phyloP scores from a whole-genome alignment of 352 stramenopile genomes.

The Phytophthora podocarpi region DNA sequence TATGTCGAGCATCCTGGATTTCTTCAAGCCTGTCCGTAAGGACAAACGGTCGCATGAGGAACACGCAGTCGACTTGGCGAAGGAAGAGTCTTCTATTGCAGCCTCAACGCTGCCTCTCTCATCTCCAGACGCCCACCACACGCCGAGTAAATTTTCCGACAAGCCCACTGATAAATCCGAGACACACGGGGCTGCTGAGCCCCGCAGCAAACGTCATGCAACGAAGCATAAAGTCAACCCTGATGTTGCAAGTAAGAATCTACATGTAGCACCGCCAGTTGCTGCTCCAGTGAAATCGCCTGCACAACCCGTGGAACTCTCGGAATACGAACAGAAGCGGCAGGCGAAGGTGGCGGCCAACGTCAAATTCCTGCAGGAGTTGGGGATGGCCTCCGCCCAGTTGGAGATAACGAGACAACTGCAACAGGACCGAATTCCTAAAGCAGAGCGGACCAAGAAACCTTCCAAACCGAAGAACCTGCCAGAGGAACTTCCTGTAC shows the following conservation, averaged over 20 bases:
- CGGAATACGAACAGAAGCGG: slow-evolving; percentile 55
- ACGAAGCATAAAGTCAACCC: not conserved
- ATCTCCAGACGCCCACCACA: not conserved
- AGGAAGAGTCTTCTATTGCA: not conserved
- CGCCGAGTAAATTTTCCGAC: not conserved
- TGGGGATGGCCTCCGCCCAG: slow-evolving; percentile 42
- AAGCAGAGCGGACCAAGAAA: not conserved
- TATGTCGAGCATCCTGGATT: slow-evolving; percentile 40
- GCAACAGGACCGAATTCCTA: not conserved
- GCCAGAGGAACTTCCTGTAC: slow-evolving; percentile 14
- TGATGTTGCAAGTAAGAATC: not conserved
- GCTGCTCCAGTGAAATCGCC: not conserved
- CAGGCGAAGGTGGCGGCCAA: slow-evolving; percentile 46
- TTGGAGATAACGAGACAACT: slow-evolving; percentile 25
- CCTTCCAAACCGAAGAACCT: slow-evolving; percentile 7
- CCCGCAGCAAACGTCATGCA: slow-evolving; percentile 6
- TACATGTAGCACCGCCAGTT: not conserved
- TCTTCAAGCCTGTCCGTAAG: slow-evolving; percentile 28
- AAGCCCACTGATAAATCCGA: not conserved
- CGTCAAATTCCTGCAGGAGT: slow-evolving; percentile 45
- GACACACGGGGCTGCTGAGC: not conserved
- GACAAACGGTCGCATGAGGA: slow-evolving; percentile 7
- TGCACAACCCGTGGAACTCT: slow-evolving; percentile 16
- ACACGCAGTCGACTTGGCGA: not conserved
- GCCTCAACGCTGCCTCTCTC: not conserved